Base-by-base conservation (phyloP, 1,284 basidiomycete species). In the Phaffia rhodozyma region DNA sequence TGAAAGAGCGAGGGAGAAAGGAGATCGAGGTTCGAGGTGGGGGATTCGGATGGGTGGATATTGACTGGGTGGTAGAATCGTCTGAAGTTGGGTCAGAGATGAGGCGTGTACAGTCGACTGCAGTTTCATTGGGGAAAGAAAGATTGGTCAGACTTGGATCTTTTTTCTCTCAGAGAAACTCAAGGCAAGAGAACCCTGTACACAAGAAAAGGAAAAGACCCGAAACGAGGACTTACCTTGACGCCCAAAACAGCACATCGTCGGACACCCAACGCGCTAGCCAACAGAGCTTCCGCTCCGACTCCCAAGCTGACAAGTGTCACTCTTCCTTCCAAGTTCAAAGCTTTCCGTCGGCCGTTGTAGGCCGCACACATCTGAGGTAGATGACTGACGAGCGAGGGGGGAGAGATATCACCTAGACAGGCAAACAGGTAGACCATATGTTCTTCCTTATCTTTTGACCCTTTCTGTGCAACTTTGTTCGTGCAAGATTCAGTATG, bases 401-500 rank as follows among this genome's bases (percentile, higher is more conserved):
- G 66, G 13, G 70, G 70, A 55, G 69, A 68, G 62, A 70, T 68
- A 56, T 70, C 70, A 29, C 67, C 67, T n/a, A 67, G 66, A 63
- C 69, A 69, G 52, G 69, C 69, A 54, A 70, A 67, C 2, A 43
- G 38, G 13, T 43, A 43, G 38, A 43, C 13, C 38, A 43, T 43
- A 11, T 43, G 38, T 43, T 43, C 38, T 43, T 43, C 38, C 38
- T 43, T 43, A 16, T 43, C 38, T 7, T 43, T 43, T 43, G 5
- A 11, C 38, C 38, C 38, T 43, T 7, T 43, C 16, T 43, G 6
- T 43, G 70, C 29, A 52, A 69, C 51, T 21, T 57, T 57, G 5
- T 16, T 11, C 38, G 38, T 16, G 16, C 5, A 16, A 16, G 38
- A 16, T 43, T 43, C 38, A 43, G 2, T 43, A 16, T 43, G 6